A percentile compares a stretch with the other conserved stretches of the same genome.
Evolutionary conservation across 1,284 basidiomycete genomes (phyloP).

Genomic region (Papiliotrema flavescens): DNA sequence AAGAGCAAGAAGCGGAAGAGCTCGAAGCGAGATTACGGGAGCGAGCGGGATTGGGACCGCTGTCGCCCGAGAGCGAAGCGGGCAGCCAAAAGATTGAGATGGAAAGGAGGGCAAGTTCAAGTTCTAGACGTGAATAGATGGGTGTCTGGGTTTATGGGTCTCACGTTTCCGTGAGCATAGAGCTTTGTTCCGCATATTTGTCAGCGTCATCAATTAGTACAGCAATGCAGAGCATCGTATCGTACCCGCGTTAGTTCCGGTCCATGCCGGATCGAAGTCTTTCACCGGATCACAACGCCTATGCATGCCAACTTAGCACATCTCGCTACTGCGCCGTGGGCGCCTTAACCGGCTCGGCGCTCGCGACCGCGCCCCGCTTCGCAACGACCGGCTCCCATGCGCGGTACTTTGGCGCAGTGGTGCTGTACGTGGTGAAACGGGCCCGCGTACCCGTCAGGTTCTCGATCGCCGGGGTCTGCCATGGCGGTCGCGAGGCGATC

Average conservation of each 20-base stretch:
- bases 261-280: too few species aligned
- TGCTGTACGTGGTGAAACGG: constrained; percentile 83
- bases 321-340: not conserved
- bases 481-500: constrained; percentile 64
- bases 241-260: too few species aligned
- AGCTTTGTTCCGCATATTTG: too few species aligned
- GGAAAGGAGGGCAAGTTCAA: constrained; percentile 8
- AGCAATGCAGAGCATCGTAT: too few species aligned
- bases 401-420: constrained; percentile 71
- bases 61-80: not conserved
- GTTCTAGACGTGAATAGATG: too few species aligned
- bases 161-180: too few species aligned
- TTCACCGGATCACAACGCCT: not conserved
- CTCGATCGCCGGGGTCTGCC: constrained; percentile 65
- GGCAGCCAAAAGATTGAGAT: constrained; percentile 1
- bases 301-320: not conserved
- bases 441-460: constrained; percentile 88
- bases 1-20: constrained; percentile 17
- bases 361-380: constrained; percentile 46
- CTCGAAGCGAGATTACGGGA: constrained; percentile 3
- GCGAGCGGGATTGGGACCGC: not conserved
- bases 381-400: constrained; percentile 77
- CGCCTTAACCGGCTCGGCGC: not conserved
- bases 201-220: too few species aligned
- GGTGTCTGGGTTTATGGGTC: too few species aligned